These are phyloP conservation scores for Naematelia aurantialba DNA, from an alignment of 768 basidiomycete genomes.

Conservation along the genomic window DNA sequence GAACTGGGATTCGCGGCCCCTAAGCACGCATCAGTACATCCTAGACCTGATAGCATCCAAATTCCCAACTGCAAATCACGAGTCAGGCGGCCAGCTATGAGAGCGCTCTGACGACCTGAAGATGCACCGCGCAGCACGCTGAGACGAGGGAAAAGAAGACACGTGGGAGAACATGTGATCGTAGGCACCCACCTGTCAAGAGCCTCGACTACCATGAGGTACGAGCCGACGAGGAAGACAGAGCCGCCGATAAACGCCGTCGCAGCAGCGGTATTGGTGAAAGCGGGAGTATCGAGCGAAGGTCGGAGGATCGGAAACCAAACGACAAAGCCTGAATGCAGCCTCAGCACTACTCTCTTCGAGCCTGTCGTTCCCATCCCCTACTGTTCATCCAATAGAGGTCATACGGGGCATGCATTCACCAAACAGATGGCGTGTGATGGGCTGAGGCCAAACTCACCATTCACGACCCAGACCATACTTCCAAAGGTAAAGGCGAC, in stretches of 20 bases:
- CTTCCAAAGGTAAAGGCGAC: conserved; percentile 53
- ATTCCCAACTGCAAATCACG: no score
- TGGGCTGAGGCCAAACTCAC: conserved; percentile 26
- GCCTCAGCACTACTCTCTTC: background rate
- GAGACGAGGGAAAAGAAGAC: no score
- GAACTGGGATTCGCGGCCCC: conserved; percentile 29
- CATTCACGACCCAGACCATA: conserved; percentile 59
- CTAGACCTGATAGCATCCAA: no score
- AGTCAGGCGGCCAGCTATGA: no score
- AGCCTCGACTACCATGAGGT: conserved; percentile 59
- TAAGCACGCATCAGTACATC: no score
- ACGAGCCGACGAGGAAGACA: conserved; percentile 60
- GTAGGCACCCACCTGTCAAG: conserved; percentile 38
- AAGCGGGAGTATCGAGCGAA: conserved; percentile 41
- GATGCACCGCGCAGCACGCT: no score
- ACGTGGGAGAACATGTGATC: no score
- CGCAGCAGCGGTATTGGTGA: conserved; percentile 53
- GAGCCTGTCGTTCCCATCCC: background rate
- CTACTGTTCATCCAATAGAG: no score
- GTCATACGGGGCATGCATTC: no score
- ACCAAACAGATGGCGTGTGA: no score
- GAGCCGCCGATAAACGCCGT: conserved; percentile 61
- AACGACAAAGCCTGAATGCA: conserved; percentile 53
- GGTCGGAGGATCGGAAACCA: conserved; percentile 55
- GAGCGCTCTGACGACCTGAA: no score